A percentile compares a stretch with the other conserved stretches of the same genome.
Evolutionary conservation across 495 filamentous ascomycete genomes (phyloP).

Genomic region (Penicillium tannophilum): DNA sequence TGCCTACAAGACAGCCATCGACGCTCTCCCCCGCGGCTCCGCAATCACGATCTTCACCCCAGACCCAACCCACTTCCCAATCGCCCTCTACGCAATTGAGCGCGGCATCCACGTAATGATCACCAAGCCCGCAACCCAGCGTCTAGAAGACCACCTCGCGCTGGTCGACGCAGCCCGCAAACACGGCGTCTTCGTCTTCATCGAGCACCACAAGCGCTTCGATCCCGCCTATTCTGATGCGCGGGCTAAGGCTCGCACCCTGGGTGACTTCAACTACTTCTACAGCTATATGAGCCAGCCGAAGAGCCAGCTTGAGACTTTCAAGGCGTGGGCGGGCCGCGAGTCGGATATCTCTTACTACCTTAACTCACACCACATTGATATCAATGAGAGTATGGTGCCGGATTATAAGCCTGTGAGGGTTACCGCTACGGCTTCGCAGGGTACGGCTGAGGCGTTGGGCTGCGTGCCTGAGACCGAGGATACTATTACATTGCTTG

Average conservation of each 20-base stretch:
- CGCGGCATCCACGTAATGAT: conserved; percentile 86
- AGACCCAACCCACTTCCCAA: conserved; percentile 92
- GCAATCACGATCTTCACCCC: conserved; percentile 98
- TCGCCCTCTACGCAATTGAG: conserved; percentile 89
- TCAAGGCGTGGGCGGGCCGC: conserved; percentile 92
- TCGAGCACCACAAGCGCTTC: conserved; percentile 96
- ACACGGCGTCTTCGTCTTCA: conserved; percentile 83
- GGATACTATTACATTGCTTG: conserved; percentile 88
- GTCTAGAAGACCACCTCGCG: conserved; percentile 72
- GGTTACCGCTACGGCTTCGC: conserved; percentile 75
- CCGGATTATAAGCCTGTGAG: conserved; percentile 74
- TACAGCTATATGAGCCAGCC: conserved; percentile 97
- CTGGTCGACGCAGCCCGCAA: conserved; percentile 73
- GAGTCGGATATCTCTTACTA: conserved; percentile 95
- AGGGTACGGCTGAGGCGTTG: conserved; percentile 68
- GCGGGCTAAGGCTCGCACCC: conserved; percentile 62
- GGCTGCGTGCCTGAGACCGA: conserved; percentile 82
- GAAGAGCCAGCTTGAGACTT: conserved; percentile 89
- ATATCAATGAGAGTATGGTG: conserved; percentile 90
- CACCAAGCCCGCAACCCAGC: conserved; percentile 93
- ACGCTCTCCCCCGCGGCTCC: conserved; percentile 77
- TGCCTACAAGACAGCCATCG: conserved; percentile 88
- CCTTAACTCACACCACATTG: conserved; percentile 90
- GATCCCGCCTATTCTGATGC: conserved; percentile 93
- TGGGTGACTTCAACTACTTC: conserved; percentile 97